Evolutionary conservation across 2,329 filamentous ascomycete species (phyloP), one percentile per base, ranked within the genome.

Genomic region (Aspergillus neoniger): DNA sequence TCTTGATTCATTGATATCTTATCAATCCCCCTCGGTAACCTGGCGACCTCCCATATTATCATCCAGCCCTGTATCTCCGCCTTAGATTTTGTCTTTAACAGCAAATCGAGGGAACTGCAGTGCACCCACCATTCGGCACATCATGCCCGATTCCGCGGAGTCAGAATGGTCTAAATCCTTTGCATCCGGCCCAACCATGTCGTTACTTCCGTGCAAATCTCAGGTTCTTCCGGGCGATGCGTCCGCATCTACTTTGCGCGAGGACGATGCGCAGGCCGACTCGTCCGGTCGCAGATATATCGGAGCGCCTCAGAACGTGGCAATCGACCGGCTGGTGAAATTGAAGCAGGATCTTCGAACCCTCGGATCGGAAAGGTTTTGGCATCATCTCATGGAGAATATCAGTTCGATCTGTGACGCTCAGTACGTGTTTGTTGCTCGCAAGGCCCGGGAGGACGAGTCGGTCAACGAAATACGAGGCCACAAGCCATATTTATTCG

Each of bases 391-490:
- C 59, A 85, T 89, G 76, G 83, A 88, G 69, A 86, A 85, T 47
- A 79, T 91, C 68, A 85, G 88, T 49, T 79, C 80, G 50, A 84
- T 91, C 38, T 80, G 84, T 60, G 83, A 85, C 61, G 83, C 88
- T 8, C 88, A 91, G 71, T 89, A 87, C 76, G 84, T 82, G 23
- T 91, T 91, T 68, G 85, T 90, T 43, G 85, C 87, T 49, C 89
- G 89, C 71, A 77, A 86, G 48, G 85, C 88, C 47, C 75, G 86
- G 57, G 81, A 83, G 25, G 83, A 86, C 67, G 86, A 89, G 61
- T 79, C 85, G 61, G 85, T 87, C 79, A 83, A 84, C 25, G 83
- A 83, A 21, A 77, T 87, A 48, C 86, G 85, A 21, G 85, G 87
- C 69, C 81, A 82, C 41, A 86, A 85, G 30, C 84, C 85, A 3